These are phyloP conservation scores for Phytophthora meadii DNA, from an alignment of 352 stramenopile species.

Conservation along the genomic window DNA sequence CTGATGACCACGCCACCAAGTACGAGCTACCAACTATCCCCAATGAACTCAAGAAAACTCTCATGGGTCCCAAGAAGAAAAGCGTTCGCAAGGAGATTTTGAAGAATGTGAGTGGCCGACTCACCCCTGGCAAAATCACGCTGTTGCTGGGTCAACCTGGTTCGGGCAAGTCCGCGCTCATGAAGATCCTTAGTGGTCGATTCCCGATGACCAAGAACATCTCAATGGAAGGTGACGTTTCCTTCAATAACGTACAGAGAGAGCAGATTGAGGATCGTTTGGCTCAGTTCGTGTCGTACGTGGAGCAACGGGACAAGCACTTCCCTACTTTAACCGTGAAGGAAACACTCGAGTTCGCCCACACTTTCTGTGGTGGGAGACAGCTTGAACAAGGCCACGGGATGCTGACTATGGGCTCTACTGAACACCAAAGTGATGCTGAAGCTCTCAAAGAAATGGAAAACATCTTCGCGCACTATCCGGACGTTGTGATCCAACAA, in stretches of 20 bases:
- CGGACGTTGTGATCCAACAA: constrained; percentile 19
- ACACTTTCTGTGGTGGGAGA: constrained; percentile 30
- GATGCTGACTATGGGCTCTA: constrained; percentile 38
- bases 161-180: constrained; percentile 33
- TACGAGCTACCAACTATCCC: constrained; percentile 21
- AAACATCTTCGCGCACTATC: constrained; percentile 26
- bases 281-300: constrained; percentile 52
- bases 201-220: constrained; percentile 29
- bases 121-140: constrained; percentile 25
- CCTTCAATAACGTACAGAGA: constrained; percentile 16
- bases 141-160: constrained; percentile 18
- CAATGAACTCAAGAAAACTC: constrained; percentile 35
- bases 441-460: constrained; percentile 14
- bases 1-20: constrained; percentile 17
- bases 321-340: constrained; percentile 56
- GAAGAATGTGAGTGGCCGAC: constrained; percentile 17
- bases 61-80: constrained; percentile 33
- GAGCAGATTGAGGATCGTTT: constrained; percentile 10
- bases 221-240: constrained; percentile 11
- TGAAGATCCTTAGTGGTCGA: constrained; percentile 30
- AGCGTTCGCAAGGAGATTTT: constrained; percentile 22
- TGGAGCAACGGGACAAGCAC: constrained; percentile 55
- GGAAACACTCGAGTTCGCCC: constrained; percentile 59
- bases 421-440: constrained; percentile 22
- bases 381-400: constrained; percentile 26